These are phyloP conservation scores for Entomortierella chlamydospora DNA, from an alignment of 192 early-diverging fungal genomes.

Conservation along the genomic window DNA sequence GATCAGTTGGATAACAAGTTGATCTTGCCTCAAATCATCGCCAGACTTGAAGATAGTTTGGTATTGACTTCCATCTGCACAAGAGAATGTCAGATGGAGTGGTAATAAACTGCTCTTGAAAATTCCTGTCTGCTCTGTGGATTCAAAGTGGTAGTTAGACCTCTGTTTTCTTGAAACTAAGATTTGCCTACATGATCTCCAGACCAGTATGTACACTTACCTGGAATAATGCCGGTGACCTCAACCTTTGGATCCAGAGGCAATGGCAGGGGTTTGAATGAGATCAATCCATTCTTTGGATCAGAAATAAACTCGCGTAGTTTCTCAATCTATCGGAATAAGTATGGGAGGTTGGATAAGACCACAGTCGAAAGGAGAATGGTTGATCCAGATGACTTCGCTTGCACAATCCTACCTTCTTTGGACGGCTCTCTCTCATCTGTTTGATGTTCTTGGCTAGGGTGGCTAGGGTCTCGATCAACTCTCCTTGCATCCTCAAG, in stretches of 20 bases:
- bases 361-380: no score
- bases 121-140: conserved; percentile 79
- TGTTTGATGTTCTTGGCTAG: conserved; percentile 80
- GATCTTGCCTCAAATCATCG: conserved; percentile 98
- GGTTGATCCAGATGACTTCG: not conserved
- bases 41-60: conserved; percentile 98
- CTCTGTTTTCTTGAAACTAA: not conserved
- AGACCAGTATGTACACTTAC: conserved; percentile 54
- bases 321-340: conserved; percentile 75
- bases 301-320: conserved; percentile 82
- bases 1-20: conserved; percentile 97
- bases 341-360: not conserved
- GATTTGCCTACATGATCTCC: not conserved
- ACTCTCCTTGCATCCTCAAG: conserved; percentile 84
- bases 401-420: conserved; percentile 70
- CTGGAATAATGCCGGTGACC: conserved; percentile 88
- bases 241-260: conserved; percentile 92
- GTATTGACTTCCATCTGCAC: conserved; percentile 88
- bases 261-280: conserved; percentile 87
- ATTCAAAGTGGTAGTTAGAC: not conserved
- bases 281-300: conserved; percentile 82
- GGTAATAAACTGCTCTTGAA: conserved; percentile 95
- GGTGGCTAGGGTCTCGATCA: conserved; percentile 79
- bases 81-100: conserved; percentile 86
- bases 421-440: conserved; percentile 86